Percentiles rank a stretch among this genome's conserved stretches.
These are phyloP conservation scores for Solanum commersonii DNA, from an alignment of 257 asterid genomes.

Conservation along the genomic window DNA sequence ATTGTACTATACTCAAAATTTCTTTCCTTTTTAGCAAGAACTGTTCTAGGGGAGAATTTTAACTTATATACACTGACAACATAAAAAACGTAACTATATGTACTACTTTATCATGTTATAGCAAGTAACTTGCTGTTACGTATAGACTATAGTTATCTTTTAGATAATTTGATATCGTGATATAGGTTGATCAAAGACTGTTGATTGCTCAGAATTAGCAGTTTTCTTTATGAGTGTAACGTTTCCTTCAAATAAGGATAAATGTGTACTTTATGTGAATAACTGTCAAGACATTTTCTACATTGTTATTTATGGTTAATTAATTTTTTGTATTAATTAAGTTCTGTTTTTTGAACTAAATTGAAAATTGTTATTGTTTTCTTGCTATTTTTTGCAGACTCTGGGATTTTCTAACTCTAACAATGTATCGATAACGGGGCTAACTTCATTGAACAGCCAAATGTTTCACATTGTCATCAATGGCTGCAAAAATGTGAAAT, in stretches of 20 bases:
- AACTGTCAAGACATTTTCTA: neutral
- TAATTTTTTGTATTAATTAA: neutral
- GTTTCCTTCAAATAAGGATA: neutral
- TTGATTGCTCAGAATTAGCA: neutral
- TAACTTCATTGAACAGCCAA: neutral
- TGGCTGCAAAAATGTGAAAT: neutral
- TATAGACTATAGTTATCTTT: neutral
- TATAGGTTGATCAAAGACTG: neutral
- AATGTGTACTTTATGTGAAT: neutral
- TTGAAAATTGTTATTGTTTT: neutral
- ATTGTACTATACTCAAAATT: too few relatives aligned
- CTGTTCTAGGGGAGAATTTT: neutral
- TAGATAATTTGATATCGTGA: neutral
- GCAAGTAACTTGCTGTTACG: neutral
- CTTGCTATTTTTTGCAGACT: neutral
- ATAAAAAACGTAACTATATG: neutral
- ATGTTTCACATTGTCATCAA: neutral
- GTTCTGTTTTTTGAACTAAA: neutral
- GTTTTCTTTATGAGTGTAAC: neutral
- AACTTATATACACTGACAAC: neutral
- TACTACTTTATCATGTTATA: neutral
- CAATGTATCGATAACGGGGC: neutral
- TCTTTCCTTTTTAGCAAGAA: neutral
- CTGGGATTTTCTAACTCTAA: neutral
- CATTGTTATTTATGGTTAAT: neutral